Evolutionary conservation across 305 asterid genomes (phyloP).

Genomic region (Fraxinus floribunda): DNA sequence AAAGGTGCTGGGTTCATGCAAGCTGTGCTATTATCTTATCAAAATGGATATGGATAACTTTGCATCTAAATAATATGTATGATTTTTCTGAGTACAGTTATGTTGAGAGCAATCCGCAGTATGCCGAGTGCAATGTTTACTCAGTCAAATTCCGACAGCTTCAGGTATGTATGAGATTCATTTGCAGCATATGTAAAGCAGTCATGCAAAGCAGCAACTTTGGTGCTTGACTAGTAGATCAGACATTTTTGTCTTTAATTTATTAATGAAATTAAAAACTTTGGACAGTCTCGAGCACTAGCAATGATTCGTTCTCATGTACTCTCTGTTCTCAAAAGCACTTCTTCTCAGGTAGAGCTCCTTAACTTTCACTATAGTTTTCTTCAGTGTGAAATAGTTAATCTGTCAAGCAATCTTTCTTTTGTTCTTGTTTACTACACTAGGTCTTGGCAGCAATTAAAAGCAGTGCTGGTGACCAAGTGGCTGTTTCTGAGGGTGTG

Average conservation of each 20-base stretch:
- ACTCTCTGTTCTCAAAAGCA: conserved; percentile 75
- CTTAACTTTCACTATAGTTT: conserved; percentile 17
- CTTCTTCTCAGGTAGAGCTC: conserved; percentile 82
- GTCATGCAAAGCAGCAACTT: conserved; percentile 4
- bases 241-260: conserved; percentile 19
- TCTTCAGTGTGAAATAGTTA: conserved; percentile 22
- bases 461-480: conserved; percentile 68
- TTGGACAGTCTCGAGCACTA: conserved; percentile 90
- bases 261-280: conserved; percentile 20
- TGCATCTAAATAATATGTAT: conserved; percentile 3
- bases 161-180: conserved; percentile 56
- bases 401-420: conserved; percentile 2
- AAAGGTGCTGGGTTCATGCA: conserved; percentile 14
- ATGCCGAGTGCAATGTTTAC: conserved; percentile 97
- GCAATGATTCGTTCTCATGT: conserved; percentile 93
- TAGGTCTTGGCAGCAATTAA: conserved; percentile 84
- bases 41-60: neutral
- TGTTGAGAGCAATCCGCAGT: conserved; percentile 95
- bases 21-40: conserved; percentile 17
- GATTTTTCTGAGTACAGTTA: conserved; percentile 47
- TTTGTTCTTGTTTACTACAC: conserved; percentile 18
- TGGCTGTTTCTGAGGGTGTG: conserved; percentile 85
- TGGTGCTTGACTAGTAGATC: conserved; percentile 17
- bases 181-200: conserved; percentile 16
- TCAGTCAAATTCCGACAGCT: conserved; percentile 98